Evolutionary conservation across 129 eudicot genomes (phyloP).

Genomic region (Calendula officinalis): DNA sequence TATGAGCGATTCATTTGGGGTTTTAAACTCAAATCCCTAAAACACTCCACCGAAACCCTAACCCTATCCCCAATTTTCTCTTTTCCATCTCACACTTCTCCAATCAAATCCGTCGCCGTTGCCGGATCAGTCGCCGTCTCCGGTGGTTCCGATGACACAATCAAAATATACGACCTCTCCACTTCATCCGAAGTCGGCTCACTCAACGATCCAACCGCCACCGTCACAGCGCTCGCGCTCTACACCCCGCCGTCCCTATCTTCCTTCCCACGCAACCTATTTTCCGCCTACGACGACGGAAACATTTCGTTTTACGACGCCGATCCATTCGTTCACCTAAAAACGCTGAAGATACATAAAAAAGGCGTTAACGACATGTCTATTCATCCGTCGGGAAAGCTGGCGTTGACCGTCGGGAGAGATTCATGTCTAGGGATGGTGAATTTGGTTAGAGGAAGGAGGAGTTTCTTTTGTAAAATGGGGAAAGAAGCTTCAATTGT

Average conservation of each 20-base stretch:
- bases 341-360: slow-evolving; percentile 55
- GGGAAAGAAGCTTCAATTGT: slow-evolving; percentile 71
- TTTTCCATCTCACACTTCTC: slow-evolving; percentile 82
- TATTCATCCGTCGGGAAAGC: slow-evolving; percentile 71
- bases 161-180: slow-evolving; percentile 88
- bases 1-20: slow-evolving; percentile 98
- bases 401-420: slow-evolving; percentile 75
- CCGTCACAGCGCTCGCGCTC: slow-evolving; percentile 62
- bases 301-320: slow-evolving; percentile 68
- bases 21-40: slow-evolving; percentile 61
- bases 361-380: slow-evolving; percentile 59
- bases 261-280: slow-evolving; percentile 69
- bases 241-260: slow-evolving; percentile 47
- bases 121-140: slow-evolving; percentile 83
- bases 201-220: slow-evolving; percentile 54
- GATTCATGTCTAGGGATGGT: slow-evolving; percentile 82
- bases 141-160: slow-evolving; percentile 85
- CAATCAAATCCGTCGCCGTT: slow-evolving; percentile 86
- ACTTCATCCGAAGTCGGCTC: slow-evolving; percentile 79
- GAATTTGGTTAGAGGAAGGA: slow-evolving; percentile 83
- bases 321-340: slow-evolving; percentile 79
- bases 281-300: slow-evolving; percentile 74
- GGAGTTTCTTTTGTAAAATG: slow-evolving; percentile 66
- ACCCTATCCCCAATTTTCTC: slow-evolving; percentile 79
- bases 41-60: slow-evolving; percentile 45